Percentiles rank a stretch among this genome's conserved stretches.
These are phyloP conservation scores for Fomitopsis betulina DNA, from an alignment of 1,284 basidiomycete species.

Conservation along the genomic window DNA sequence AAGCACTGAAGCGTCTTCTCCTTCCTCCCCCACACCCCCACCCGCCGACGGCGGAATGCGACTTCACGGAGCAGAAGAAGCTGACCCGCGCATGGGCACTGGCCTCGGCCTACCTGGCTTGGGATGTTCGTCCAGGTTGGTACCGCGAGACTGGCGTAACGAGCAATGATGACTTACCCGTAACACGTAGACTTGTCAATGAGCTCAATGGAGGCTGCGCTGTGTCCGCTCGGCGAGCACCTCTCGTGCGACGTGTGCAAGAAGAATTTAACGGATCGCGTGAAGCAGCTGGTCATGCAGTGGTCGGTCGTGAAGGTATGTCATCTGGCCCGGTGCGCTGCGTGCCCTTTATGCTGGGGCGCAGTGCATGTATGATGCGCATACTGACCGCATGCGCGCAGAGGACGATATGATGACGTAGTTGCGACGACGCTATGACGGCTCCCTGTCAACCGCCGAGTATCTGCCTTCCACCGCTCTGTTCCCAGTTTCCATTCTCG, in stretches of 20 bases:
- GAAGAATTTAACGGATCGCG: constrained; percentile 52
- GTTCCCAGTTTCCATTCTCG: background rate
- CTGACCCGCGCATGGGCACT: constrained; percentile 36
- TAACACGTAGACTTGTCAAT: constrained; percentile 28
- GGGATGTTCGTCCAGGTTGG: constrained; percentile 34
- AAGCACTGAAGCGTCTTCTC: constrained; percentile 35
- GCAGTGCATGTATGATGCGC: background rate
- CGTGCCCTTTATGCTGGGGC: background rate
- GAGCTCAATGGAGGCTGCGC: constrained; percentile 30
- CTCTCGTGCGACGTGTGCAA: constrained; percentile 48
- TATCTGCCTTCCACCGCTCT: background rate
- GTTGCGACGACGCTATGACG: background rate
- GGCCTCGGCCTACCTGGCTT: constrained; percentile 35
- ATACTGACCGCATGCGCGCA: constrained; percentile 1
- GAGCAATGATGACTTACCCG: background rate
- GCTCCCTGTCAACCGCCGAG: background rate
- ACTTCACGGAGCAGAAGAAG: constrained; percentile 36
- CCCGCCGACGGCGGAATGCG: constrained; percentile 30
- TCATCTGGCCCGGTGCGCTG: background rate
- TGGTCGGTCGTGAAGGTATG: constrained; percentile 75
- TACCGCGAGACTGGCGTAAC: background rate
- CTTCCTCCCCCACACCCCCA: constrained; percentile 34
- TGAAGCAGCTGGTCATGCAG: constrained; percentile 63
- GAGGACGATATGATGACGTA: constrained; percentile 6
- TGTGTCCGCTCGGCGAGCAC: constrained; percentile 30